Base-by-base conservation (phyloP, 345 rosid genomes). In the Linum trigynum region DNA sequence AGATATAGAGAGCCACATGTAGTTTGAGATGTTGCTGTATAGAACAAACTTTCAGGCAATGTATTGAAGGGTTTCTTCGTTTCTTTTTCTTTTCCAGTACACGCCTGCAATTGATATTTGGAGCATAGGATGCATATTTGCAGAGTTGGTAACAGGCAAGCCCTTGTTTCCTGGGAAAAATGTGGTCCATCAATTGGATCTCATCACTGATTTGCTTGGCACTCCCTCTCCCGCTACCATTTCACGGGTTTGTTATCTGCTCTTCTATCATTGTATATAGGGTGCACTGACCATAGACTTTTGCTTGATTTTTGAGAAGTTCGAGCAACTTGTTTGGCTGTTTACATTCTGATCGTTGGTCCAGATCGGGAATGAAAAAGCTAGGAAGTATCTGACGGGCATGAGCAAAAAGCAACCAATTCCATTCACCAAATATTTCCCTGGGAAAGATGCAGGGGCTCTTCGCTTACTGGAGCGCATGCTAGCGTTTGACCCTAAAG, bases 51-150 rank as follows among this genome's bases (percentile, higher is more conserved):
- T 23, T 23, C 32, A 23, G 32, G 1, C 32, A 23, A 23, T 23
- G 32, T 23, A 8, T 8, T 45, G 11, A 4, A 45, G 12, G 51
- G 51, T 45, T 65, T 66, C 61, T 15, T 17, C 43, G 56, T 67
- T 45, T 35, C 48, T 65, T 32, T 69, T 40, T 68, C 58, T 69
- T 69, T 43, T 82, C 83, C 96, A 90, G 99, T 88, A 94, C 84
- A 94, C 99, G 6, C 99, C 99, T 55, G 96, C 97, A 43, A 87
- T 90, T 69, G 99, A 94, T 81, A 88, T 85, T 65, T 94, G 99
- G 99, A 90, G 99, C 78, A 85, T 94, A 67, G 99, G 99, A 40
- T 94, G 99, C 77, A 94, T 94, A 80, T 94, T 85, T 81, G 97
- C 91, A 2, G 99, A 94, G 80, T 78, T 94, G 88, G 73, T 94